Conservation (phyloP, 768 basidiomycete genomes). For the Collybiopsis confluens region DNA sequence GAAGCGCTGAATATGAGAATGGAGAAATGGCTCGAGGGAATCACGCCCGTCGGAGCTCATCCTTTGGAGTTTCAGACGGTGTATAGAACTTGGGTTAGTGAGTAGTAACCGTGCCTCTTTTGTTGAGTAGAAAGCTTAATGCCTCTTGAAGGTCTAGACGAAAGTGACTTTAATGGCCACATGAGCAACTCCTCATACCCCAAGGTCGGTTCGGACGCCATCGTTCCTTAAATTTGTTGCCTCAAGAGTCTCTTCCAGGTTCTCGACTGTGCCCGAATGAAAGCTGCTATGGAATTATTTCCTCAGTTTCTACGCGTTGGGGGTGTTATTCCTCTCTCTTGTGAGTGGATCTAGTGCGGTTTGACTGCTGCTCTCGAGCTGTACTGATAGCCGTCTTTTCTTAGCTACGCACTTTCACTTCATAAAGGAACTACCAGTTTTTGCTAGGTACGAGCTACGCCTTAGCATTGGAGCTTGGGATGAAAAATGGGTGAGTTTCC, state of each 20-base stretch:
- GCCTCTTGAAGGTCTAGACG: conserved; percentile 50
- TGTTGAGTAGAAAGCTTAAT: background rate
- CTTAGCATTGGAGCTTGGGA: conserved; percentile 44
- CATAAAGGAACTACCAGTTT: conserved; percentile 44
- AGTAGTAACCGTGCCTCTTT: conserved; percentile 21
- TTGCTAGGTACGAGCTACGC: conserved; percentile 41
- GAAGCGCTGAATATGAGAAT: conserved; percentile 21
- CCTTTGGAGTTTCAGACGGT: conserved; percentile 45
- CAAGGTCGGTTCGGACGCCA: conserved; percentile 39
- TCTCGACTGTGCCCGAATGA: conserved; percentile 24
- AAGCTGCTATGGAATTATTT: conserved; percentile 22
- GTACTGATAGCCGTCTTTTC: background rate
- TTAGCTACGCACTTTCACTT: conserved; percentile 47
- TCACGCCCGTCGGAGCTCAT: conserved; percentile 50
- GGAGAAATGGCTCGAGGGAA: conserved; percentile 40
- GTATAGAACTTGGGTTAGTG: conserved; percentile 54
- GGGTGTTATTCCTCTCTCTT: conserved; percentile 42
- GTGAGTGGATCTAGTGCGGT: conserved; percentile 11
- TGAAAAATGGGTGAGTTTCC: conserved; percentile 46
- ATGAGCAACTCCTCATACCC: conserved; percentile 81
- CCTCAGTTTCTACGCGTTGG: conserved; percentile 38
- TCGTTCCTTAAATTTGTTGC: background rate
- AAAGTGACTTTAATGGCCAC: conserved; percentile 70
- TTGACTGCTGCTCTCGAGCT: background rate
- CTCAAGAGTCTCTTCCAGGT: conserved; percentile 10